phyloP scores from a whole-genome alignment of 2,329 filamentous ascomycete species.

The Penicillium palitans region DNA sequence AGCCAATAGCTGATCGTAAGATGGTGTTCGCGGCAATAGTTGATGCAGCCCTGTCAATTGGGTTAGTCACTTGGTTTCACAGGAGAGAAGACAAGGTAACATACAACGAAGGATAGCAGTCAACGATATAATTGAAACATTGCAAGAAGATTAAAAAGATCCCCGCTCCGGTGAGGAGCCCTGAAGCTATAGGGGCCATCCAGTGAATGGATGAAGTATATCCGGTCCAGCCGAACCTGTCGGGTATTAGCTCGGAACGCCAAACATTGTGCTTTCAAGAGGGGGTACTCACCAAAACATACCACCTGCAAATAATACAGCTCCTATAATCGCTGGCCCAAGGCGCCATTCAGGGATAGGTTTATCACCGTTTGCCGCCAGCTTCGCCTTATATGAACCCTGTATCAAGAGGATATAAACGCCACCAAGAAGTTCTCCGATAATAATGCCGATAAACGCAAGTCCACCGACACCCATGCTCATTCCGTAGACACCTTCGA shows the following conservation, averaged over 20 bases:
- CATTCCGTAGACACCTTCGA: slow-evolving; percentile 51
- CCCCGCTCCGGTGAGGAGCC: slow-evolving; percentile 57
- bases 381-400: slow-evolving; percentile 66
- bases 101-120: slow-evolving; percentile 56
- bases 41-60: slow-evolving; percentile 4
- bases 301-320: slow-evolving; percentile 56
- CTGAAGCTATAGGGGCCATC: slow-evolving; percentile 44
- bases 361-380: slow-evolving; percentile 63
- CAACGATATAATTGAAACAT: slow-evolving; percentile 60
- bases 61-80: slow-evolving; percentile 7
- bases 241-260: neutral
- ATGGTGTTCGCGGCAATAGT: slow-evolving; percentile 13
- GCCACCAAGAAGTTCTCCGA: slow-evolving; percentile 70
- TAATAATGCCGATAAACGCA: slow-evolving; percentile 80
- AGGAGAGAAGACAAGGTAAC: neutral
- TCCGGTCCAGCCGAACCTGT: slow-evolving; percentile 68
- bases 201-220: slow-evolving; percentile 45
- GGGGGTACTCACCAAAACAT: slow-evolving; percentile 59
- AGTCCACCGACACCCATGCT: slow-evolving; percentile 70
- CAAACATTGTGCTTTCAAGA: too few species aligned
- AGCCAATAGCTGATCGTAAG: slow-evolving; percentile 10
- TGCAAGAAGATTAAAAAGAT: slow-evolving; percentile 59
- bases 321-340: slow-evolving; percentile 54
- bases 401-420: slow-evolving; percentile 64
- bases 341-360: slow-evolving; percentile 60